Base-by-base conservation (phyloP, 169 alveolate species). In the Hepatocystis sp. region DNA sequence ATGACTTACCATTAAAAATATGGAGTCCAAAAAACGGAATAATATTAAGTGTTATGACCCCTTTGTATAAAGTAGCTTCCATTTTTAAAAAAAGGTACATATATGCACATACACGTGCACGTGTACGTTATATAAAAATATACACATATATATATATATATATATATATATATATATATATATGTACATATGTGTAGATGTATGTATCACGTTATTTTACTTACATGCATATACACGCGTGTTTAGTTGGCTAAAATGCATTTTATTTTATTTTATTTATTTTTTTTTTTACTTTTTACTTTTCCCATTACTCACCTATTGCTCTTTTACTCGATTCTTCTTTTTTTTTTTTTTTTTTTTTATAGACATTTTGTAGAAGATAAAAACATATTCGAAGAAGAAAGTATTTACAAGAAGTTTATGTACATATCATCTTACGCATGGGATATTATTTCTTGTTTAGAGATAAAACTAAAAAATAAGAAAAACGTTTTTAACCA, bases 61-160 rank as follows among this genome's bases (percentile, higher is more conserved):
- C 89, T 23, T 36, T 81, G n/a, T 81, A 81, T 47, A 81, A 60
- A 34, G 28, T 81, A 51, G 89, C 89, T 13, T 81, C 89, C 3
- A 30, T 63, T 17, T 32, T 17, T 49, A 81, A 81, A 63, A 81
- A 44, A 66, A 81, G 42, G 89, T 81, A 81, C 23, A 40, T 53
- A n/a, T 15, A n/a, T 0, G 8, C 65, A 7, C 42, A 32, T 40
- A 2, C 17, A 23, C 42, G 5, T 1, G 23, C 25, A 63, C 28
- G 13, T 32, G 30, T 25, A 34, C 52, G n/a, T n/a, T 61, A 61
- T 40, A 32, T 63, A 36, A 5, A 51, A 40, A 32, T 17, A 46
- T 49, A 10, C 30, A 19, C 13, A 11, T 28, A 1, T 64, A 32
- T 17, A 32, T 44, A 17, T 25, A 40, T 13, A 23, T 32, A 42